Conservation (phyloP, 495 filamentous ascomycete genomes). For the Tuber microsphaerosporum region DNA sequence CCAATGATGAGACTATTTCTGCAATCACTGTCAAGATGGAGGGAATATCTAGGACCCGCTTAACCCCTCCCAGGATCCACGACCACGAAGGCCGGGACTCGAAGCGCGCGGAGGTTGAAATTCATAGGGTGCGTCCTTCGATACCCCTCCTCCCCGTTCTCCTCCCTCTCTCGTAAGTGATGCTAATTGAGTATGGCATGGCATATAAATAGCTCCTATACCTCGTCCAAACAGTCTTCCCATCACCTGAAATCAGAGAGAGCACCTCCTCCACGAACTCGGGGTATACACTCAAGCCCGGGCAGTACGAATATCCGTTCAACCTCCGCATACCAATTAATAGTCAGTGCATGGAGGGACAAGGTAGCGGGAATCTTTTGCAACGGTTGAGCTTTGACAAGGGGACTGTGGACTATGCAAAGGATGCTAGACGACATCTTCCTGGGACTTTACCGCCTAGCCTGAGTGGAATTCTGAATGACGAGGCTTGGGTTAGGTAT, state of each 20-base stretch:
- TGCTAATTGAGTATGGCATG: constrained; percentile 12
- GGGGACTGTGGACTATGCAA: constrained; percentile 43
- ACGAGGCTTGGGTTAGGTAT: constrained; percentile 79
- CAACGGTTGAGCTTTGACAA: constrained; percentile 40
- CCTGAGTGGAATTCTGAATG: constrained; percentile 67
- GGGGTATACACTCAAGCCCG: constrained; percentile 61
- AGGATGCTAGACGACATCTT: constrained; percentile 57
- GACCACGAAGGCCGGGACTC: constrained; percentile 48
- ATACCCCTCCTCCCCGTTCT: neutral
- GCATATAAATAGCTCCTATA: constrained; percentile 55
- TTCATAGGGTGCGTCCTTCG: constrained; percentile 60
- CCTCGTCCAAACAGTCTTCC: constrained; percentile 58
- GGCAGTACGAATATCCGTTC: constrained; percentile 83
- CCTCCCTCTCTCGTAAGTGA: neutral
- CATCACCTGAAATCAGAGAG: constrained; percentile 51
- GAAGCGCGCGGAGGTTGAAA: constrained; percentile 57
- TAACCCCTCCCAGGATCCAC: constrained; percentile 19
- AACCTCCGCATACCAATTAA: constrained; percentile 91
- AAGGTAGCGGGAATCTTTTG: constrained; percentile 19
- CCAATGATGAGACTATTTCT: constrained; percentile 59
- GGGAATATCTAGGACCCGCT: constrained; percentile 50
- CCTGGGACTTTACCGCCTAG: constrained; percentile 84
- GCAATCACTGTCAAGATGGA: constrained; percentile 88
- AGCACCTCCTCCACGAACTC: constrained; percentile 44
- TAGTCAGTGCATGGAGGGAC: constrained; percentile 57